Percentiles rank a stretch among this genome's conserved stretches.
phyloP scores from a whole-genome alignment of 2,329 filamentous ascomycete genomes.

The Ascocoryne sarcoides region DNA sequence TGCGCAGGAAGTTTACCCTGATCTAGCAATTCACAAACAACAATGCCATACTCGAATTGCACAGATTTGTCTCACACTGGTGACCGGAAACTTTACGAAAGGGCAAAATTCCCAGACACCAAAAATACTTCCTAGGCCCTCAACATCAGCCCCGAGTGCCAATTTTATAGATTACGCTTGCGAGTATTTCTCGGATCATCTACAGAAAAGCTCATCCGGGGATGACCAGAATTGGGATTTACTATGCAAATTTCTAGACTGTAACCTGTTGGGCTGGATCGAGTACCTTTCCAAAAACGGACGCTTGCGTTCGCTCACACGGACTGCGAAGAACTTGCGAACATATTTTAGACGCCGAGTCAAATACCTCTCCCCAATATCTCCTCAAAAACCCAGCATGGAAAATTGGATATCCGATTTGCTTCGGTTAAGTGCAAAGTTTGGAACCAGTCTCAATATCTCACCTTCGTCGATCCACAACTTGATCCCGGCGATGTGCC shows the following conservation, averaged over 20 bases:
- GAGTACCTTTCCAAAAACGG: constrained; percentile 24
- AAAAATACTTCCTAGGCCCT: constrained; percentile 9
- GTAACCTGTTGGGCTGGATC: constrained; percentile 28
- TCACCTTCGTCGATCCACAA: constrained; percentile 29
- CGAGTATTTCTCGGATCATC: constrained; percentile 8
- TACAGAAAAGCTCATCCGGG: constrained; percentile 3
- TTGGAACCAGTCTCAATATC: constrained; percentile 23
- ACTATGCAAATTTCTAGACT: neutral
- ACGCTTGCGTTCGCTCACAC: constrained; percentile 20
- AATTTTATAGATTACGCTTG: constrained; percentile 4
- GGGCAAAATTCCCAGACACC: constrained; percentile 1
- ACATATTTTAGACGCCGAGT: constrained; percentile 9
- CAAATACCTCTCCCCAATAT: constrained; percentile 5
- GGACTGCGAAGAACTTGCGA: constrained; percentile 27
- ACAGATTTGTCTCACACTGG: constrained; percentile 19
- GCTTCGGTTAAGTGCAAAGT: constrained; percentile 28
- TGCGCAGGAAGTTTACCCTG: constrained; percentile 13
- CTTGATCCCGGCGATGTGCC: constrained; percentile 29
- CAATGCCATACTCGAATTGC: constrained; percentile 23
- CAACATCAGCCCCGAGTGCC: neutral
- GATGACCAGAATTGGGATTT: constrained; percentile 1
- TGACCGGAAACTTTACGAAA: constrained; percentile 15
- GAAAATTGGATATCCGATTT: constrained; percentile 29
- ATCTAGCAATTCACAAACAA: constrained; percentile 20
- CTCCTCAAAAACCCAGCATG: constrained; percentile 18